phyloP scores from a whole-genome alignment of 2,329 filamentous ascomycete genomes.

The Phaeosphaeria sp. region DNA sequence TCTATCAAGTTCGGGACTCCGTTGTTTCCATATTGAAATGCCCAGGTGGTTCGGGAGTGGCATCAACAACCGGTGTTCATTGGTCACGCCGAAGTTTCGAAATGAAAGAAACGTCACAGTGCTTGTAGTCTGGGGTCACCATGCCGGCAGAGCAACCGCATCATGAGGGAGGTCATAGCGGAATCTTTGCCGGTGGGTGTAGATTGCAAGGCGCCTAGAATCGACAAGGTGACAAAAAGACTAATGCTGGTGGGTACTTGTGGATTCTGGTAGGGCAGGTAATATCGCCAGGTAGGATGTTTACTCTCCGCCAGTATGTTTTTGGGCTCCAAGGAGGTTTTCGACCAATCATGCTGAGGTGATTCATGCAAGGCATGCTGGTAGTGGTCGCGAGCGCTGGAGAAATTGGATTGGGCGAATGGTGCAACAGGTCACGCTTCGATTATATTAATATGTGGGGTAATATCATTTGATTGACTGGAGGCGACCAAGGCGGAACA shows the following conservation, averaged over 20 bases:
- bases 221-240: conserved; percentile 25
- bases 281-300: conserved; percentile 34
- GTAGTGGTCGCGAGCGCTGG: neutral
- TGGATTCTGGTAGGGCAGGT: conserved; percentile 19
- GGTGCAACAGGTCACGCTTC: conserved; percentile 22
- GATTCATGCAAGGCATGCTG: conserved; percentile 1
- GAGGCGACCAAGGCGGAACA: conserved; percentile 18
- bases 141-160: conserved; percentile 29
- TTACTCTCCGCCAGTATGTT: conserved; percentile 18
- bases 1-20: conserved; percentile 5
- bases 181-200: conserved; percentile 27
- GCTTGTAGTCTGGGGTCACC: conserved; percentile 12
- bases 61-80: conserved; percentile 23
- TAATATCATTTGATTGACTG: conserved; percentile 35
- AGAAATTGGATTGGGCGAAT: conserved; percentile 14
- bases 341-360: conserved; percentile 8
- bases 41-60: conserved; percentile 21
- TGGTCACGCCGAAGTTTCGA: conserved; percentile 29
- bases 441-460: conserved; percentile 44
- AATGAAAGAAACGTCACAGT: conserved; percentile 34
- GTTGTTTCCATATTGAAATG: conserved; percentile 31
- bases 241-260: conserved; percentile 13
- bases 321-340: conserved; percentile 7
- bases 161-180: conserved; percentile 23
- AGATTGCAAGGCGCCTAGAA: conserved; percentile 23